phyloP scores from a whole-genome alignment of 345 rosid genomes.

The Leavenworthia alabamica region DNA sequence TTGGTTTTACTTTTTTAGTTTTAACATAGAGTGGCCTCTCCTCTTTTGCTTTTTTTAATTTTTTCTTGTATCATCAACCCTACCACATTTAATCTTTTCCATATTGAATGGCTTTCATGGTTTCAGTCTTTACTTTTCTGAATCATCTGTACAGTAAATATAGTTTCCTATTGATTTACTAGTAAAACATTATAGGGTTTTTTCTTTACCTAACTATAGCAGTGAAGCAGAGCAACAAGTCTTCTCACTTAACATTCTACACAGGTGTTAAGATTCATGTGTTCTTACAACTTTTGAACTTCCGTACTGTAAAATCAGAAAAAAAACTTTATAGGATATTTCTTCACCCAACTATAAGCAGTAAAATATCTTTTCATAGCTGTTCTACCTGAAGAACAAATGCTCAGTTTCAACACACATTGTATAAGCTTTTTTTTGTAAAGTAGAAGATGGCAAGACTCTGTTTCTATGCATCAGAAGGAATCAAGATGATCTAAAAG shows the following conservation, averaged over 20 bases:
- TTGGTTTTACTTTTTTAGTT: constrained; percentile 14
- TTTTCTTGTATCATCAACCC: constrained; percentile 15
- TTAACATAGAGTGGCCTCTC: constrained; percentile 18
- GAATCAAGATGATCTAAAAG: background rate
- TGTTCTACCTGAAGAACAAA: too few species aligned
- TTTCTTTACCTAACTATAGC: background rate
- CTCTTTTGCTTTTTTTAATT: background rate
- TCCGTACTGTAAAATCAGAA: too few species aligned
- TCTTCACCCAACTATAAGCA: background rate
- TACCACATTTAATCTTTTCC: constrained; percentile 10
- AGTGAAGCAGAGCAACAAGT: too few species aligned
- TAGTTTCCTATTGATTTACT: background rate
- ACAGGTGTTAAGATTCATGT: too few species aligned
- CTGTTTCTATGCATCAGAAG: background rate
- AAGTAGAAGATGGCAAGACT: background rate
- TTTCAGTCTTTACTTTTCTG: background rate
- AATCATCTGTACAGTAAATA: background rate
- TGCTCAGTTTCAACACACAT: too few species aligned
- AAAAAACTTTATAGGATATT: background rate
- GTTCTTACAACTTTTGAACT: too few species aligned
- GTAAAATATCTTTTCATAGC: too few species aligned
- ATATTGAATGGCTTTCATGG: constrained; percentile 9
- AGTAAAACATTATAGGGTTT: background rate
- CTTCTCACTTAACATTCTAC: too few species aligned
- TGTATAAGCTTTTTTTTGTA: background rate